Percentiles rank a stretch among this genome's conserved stretches.
These are phyloP conservation scores for Marasmius sp. DNA, from an alignment of 1,284 basidiomycete genomes.

Conservation along the genomic window DNA sequence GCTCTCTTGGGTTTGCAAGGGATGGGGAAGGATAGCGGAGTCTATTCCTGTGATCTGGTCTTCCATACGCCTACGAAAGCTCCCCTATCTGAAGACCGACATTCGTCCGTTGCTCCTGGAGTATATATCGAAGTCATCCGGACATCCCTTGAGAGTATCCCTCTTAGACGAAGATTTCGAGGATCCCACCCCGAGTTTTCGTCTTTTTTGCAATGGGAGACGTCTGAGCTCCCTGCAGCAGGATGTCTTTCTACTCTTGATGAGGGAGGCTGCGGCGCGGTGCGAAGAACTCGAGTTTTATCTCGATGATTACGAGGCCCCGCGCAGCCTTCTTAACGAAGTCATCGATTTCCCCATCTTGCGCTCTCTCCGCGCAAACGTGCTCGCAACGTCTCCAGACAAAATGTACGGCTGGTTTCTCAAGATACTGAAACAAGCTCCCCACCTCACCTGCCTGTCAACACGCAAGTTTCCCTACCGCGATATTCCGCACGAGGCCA, in stretches of 20 bases:
- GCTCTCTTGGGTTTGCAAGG: background rate
- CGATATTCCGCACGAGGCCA: no score
- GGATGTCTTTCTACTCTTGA: background rate
- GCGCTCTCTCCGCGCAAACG: no score
- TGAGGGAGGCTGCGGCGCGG: background rate
- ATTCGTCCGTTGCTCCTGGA: background rate
- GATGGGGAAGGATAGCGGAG: background rate
- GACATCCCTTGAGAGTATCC: background rate
- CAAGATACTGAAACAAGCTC: no score
- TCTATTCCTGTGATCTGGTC: background rate
- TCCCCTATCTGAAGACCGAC: background rate
- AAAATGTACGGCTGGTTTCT: no score
- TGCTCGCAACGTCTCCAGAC: no score
- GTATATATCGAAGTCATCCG: background rate
- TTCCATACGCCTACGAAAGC: background rate
- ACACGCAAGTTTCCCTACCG: no score
- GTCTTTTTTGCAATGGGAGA: background rate
- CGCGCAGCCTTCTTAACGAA: no score
- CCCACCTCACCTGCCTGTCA: no score
- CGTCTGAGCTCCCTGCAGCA: background rate
- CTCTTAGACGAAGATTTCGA: background rate
- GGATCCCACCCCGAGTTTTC: background rate
- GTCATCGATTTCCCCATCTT: no score
- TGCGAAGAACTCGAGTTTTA: background rate
- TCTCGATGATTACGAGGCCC: background rate